Conservation (phyloP, 2,329 filamentous ascomycete genomes). For the Plectosphaerella sp. region DNA sequence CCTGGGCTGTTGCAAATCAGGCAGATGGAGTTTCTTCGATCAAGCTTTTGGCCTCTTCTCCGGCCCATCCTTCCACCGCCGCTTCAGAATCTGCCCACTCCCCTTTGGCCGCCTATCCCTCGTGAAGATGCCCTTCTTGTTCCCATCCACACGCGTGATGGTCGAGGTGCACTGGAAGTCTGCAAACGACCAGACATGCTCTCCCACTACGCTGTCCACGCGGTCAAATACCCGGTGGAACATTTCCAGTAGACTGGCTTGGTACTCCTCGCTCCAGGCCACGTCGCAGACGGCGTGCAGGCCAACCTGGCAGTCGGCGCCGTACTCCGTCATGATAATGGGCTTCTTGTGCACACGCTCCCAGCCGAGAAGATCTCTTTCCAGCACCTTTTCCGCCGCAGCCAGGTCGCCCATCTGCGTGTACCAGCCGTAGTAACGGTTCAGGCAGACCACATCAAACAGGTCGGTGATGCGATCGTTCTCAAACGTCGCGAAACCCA, state of each 20-base stretch:
- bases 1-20: no score
- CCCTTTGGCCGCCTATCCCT: constrained; percentile 15
- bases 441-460: constrained; percentile 21
- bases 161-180: constrained; percentile 16
- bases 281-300: constrained; percentile 17
- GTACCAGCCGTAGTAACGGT: constrained; percentile 24
- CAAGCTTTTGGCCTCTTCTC: no score
- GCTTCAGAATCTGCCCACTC: constrained; percentile 10
- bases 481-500: constrained; percentile 5
- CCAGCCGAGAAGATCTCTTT: constrained; percentile 17
- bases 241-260: constrained; percentile 18
- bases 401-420: constrained; percentile 15
- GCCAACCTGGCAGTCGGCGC: constrained; percentile 20
- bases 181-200: constrained; percentile 21
- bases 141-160: constrained; percentile 16
- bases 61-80: constrained; percentile 8
- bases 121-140: constrained; percentile 19
- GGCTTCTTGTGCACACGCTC: constrained; percentile 18
- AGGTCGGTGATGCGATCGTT: constrained; percentile 17
- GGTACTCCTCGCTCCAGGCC: constrained; percentile 23
- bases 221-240: constrained; percentile 23
- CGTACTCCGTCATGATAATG: constrained; percentile 23
- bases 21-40: no score
- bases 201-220: constrained; percentile 18
- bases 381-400: constrained; percentile 15